Evolutionary conservation across 2,329 filamentous ascomycete species (phyloP).

Genomic region (Rhexocercosporidium sp.): DNA sequence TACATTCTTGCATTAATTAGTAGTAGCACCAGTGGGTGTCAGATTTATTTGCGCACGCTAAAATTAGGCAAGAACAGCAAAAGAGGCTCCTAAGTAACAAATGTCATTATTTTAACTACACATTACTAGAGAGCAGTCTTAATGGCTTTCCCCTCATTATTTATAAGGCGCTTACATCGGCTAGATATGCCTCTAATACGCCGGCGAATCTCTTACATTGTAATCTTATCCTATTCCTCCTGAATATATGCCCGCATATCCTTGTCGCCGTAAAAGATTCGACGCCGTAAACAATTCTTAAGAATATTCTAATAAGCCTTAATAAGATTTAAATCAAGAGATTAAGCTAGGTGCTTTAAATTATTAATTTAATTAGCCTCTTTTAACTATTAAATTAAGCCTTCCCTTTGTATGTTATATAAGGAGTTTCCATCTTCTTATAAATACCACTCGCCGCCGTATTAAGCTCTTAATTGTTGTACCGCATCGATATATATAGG

Average conservation of each 20-base stretch:
- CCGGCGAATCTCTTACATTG: conserved; percentile 13
- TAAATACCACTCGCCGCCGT: conserved; percentile 24
- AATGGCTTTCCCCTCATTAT: background rate
- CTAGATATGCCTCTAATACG: conserved; percentile 19
- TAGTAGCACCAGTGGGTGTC: no score
- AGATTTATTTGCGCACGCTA: background rate
- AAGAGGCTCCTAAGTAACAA: background rate
- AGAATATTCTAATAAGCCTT: conserved; percentile 24
- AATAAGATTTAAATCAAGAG: conserved; percentile 25
- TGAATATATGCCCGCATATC: conserved; percentile 20
- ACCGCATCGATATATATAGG: conserved; percentile 21
- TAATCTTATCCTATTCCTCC: conserved; percentile 27
- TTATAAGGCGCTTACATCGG: conserved; percentile 19
- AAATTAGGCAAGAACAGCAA: background rate
- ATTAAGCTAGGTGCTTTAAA: conserved; percentile 14
- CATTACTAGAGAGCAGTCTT: background rate
- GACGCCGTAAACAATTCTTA: conserved; percentile 20
- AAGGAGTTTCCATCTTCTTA: conserved; percentile 20
- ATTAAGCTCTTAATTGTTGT: no score
- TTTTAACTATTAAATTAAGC: conserved; percentile 21
- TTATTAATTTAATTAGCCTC: conserved; percentile 10
- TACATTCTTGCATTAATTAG: no score
- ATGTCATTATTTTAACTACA: background rate
- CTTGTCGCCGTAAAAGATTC: conserved; percentile 24
- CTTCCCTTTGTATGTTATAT: conserved; percentile 22